Percentiles rank a stretch among this genome's conserved stretches.
These are phyloP conservation scores for Pleurotus sapidus DNA, from an alignment of 768 basidiomycete genomes.

Conservation along the genomic window DNA sequence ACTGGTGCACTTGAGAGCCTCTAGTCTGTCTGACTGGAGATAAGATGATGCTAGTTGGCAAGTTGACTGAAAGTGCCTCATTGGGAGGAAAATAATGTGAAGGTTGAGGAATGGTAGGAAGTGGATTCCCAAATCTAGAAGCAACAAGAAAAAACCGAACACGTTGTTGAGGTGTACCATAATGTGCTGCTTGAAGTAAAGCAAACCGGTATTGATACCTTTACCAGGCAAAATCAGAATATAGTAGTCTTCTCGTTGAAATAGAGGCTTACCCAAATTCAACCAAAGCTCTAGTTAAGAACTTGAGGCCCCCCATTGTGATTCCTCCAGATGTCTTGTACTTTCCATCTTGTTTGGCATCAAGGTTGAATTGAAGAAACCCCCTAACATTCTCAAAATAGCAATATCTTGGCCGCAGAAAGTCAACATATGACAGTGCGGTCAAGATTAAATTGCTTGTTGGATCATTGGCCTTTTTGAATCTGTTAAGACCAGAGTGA, in stretches of 20 bases:
- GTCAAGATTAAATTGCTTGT: constrained; percentile 72
- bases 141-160: constrained; percentile 54
- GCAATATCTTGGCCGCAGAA: constrained; percentile 36
- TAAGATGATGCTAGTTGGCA: constrained; percentile 38
- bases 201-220: constrained; percentile 55
- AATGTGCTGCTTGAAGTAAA: constrained; percentile 51
- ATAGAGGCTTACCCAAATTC: constrained; percentile 55
- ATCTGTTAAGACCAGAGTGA: constrained; percentile 75
- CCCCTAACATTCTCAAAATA: constrained; percentile 57
- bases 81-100: constrained; percentile 47
- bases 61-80: constrained; percentile 48
- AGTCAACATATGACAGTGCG: constrained; percentile 49
- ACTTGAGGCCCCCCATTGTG: constrained; percentile 71
- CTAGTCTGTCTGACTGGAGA: constrained; percentile 39
- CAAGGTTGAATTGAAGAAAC: constrained; percentile 41
- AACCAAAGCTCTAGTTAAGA: constrained; percentile 56
- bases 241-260: neutral
- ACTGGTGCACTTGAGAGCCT: constrained; percentile 55
- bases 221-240: constrained; percentile 2
- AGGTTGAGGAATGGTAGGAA: constrained; percentile 54
- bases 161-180: constrained; percentile 55
- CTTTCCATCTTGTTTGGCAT: constrained; percentile 32
- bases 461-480: constrained; percentile 57
- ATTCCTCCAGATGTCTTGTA: constrained; percentile 62
- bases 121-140: constrained; percentile 33